These are phyloP conservation scores for Hortiboletus campestris DNA, from an alignment of 768 basidiomycete genomes.

Conservation along the genomic window DNA sequence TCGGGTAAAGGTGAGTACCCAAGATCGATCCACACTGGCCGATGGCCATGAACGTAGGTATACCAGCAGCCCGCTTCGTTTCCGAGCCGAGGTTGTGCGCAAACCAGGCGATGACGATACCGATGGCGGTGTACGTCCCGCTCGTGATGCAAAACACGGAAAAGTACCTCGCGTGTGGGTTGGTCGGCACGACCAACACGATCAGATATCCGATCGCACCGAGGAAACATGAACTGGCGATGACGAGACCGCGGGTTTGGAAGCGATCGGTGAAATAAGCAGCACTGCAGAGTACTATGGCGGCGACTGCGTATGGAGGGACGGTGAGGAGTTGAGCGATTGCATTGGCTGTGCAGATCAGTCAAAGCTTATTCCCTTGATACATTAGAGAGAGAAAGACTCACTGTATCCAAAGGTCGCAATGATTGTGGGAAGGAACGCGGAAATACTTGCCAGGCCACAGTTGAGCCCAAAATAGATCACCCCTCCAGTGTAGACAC, in stretches of 20 bases:
- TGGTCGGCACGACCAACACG: conserved; percentile 50
- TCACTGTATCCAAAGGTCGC: conserved; percentile 68
- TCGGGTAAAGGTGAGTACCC: conserved; percentile 74
- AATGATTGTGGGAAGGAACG: conserved; percentile 83
- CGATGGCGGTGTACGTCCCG: conserved; percentile 76
- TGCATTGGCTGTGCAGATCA: conserved; percentile 48
- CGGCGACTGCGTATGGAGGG: conserved; percentile 74
- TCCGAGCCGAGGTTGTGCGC: conserved; percentile 78
- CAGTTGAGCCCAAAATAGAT: conserved; percentile 79
- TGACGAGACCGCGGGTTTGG: conserved; percentile 52
- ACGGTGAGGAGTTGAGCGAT: conserved; percentile 73
- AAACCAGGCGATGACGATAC: conserved; percentile 75
- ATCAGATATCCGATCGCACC: conserved; percentile 54
- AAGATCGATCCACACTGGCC: conserved; percentile 75
- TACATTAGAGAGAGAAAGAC: conserved; percentile 24
- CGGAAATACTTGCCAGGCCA: conserved; percentile 74
- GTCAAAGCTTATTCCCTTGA: background rate
- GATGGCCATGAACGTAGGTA: conserved; percentile 77
- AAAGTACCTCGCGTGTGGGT: conserved; percentile 69
- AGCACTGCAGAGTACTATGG: conserved; percentile 56
- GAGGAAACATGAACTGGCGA: conserved; percentile 31
- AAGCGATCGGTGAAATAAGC: conserved; percentile 65
- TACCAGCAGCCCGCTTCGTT: conserved; percentile 72
- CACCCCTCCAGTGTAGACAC: conserved; percentile 61
- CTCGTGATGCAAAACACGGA: conserved; percentile 75